Evolutionary conservation across 495 filamentous ascomycete genomes (phyloP), one percentile per base, ranked within the genome.

Genomic region (Xylaria sp.): DNA sequence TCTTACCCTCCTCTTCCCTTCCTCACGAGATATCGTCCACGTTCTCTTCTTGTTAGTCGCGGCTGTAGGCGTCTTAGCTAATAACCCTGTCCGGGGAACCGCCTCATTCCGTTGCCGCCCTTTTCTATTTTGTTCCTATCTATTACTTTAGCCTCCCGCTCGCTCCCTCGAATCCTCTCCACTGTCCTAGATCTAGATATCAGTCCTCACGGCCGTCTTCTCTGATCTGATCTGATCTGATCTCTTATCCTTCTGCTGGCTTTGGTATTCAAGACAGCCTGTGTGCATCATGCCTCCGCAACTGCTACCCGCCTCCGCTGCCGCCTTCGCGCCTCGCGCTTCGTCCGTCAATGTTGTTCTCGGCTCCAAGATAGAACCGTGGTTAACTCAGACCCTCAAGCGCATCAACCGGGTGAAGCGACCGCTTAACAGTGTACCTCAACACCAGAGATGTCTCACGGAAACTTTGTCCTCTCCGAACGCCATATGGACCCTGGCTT

Each of bases 371-470:
- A 93, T 98, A 75, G 96, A 97, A 85, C 93, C 95, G 67, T 99
- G 97, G 95, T 88, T 99, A 82, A 99, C 96, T 7, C 92, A 93
- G 73, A 97, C 97, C 24, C 85, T 99, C 75, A 99, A 99, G 86
- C 91, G 96, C 80, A 94, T 97, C 83, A 98, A 98, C 86, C 90
- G 93, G 72, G 89, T 98, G 81, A 99, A 99, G 88, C 92, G 97
- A 76, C 96, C 96, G 74, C 85, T 99, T 79, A 99, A 99, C 86
- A 98, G 94, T 81, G 93, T 97, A 43, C 92, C 93, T 35, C 96
- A 99, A 81, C 96, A 99, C 85, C 93, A 93, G 71, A 90, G 93
- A 89, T 98, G 96, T 84, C 87, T 99, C 76, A 98, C 96, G 53
- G 96, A 98, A 86, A 97, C 93, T 0, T 87, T 99, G 35, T 97